Base-by-base conservation (phyloP, 495 filamentous ascomycete genomes). In the Corynascus novoguineensis region DNA sequence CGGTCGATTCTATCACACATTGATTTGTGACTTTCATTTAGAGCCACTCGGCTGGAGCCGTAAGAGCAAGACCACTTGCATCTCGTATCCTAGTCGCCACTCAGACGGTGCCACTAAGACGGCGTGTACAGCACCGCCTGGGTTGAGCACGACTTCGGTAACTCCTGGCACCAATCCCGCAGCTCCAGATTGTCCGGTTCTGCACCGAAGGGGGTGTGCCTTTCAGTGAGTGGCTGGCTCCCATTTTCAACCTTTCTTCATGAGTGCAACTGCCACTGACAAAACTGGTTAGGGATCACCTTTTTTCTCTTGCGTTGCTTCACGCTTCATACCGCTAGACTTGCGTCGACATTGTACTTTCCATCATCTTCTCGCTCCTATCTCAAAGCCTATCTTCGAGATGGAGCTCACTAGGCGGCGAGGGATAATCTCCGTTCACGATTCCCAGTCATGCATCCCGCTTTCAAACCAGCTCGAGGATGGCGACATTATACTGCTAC, bases 401-500 rank as follows among this genome's bases (percentile, higher is more conserved):
- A 57, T 53, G 53, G 53, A 50, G 8, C n/a, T 38, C 53, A 32
- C 29, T 4, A 47, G 27, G 21, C 50, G 47, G n/a, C 45, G 28
- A 41, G 55, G 44, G 19, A 53, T 59, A 28, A 50, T 53, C 25
- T 61, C 71, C 17, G 42, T 72, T 12, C 67, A 67, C 46, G 70
- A 73, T 51, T 65, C 63, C 10, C 68, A 73, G 50, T 62, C 71
- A 38, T 71, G 63, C 59, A 67, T 77, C 21, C 75, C 74, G 25
- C 67, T 78, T 46, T 70, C 69, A 34, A 70, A 64, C 42, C 56
- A 66, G 38, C 69, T 77, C 24, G 65, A 64, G 35, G 69, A 77
- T 27, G 69, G 72, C 29, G 79, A 82, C 60, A 73, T 80, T 35
- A 66, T 85, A 37, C 66, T 84, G 32, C 80, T 85, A 21, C 68